Evolutionary conservation across 2,329 filamentous ascomycete species (phyloP).

Genomic region (Aphanoascus verrucosus): DNA sequence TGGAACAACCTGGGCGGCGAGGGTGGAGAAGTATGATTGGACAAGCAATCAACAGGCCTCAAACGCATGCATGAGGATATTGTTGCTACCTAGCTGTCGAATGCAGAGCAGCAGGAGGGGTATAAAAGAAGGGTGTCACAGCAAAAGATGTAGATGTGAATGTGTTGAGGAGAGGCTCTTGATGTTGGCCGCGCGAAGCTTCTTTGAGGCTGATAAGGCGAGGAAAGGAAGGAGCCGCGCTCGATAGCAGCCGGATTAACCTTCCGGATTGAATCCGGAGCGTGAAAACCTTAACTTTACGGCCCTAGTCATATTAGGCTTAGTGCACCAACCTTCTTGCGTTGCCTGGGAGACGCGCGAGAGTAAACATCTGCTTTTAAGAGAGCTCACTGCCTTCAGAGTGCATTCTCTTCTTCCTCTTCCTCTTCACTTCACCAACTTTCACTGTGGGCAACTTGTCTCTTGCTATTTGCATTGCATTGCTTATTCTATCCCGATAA

Average conservation of each 20-base stretch:
- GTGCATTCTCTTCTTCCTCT: slow-evolving; percentile 18
- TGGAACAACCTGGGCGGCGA: background rate
- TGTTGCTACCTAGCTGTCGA: background rate
- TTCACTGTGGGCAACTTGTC: background rate
- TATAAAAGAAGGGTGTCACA: background rate
- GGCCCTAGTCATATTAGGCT: slow-evolving; percentile 32
- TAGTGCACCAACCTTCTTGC: slow-evolving; percentile 19
- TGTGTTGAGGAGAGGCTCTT: background rate
- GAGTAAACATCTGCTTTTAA: slow-evolving; percentile 30
- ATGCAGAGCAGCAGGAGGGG: background rate
- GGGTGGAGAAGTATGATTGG: slow-evolving; percentile 2
- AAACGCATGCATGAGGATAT: background rate
- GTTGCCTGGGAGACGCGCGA: slow-evolving; percentile 33
- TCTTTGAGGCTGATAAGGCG: background rate
- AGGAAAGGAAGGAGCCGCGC: background rate
- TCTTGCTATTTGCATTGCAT: background rate
- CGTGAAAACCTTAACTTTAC: slow-evolving; percentile 11
- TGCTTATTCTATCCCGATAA: background rate
- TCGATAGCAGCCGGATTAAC: background rate
- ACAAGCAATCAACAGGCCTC: background rate
- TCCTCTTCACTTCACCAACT: slow-evolving; percentile 22
- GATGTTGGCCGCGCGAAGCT: background rate
- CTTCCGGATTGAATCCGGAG: slow-evolving; percentile 1
- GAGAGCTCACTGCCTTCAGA: slow-evolving; percentile 2
- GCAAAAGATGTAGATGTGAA: background rate